A percentile compares a stretch with the other conserved stretches of the same genome.
Evolutionary conservation across 257 asterid genomes (phyloP).

Genomic region (Rhazya stricta): DNA sequence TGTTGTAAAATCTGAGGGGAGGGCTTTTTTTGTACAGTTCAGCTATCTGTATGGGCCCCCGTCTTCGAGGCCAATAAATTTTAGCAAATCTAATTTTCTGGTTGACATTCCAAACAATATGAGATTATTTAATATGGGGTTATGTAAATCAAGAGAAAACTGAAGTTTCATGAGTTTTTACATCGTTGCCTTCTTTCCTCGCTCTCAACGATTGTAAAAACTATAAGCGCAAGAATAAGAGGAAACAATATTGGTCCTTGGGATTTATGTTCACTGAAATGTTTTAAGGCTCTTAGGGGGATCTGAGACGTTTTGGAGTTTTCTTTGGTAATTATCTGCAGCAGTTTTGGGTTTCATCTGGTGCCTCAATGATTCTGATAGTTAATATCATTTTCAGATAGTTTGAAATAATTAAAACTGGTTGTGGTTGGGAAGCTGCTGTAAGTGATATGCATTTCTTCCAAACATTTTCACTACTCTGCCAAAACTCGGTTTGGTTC

Average conservation of each 20-base stretch:
- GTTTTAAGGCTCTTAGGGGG: background rate
- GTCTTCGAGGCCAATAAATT: background rate
- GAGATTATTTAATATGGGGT: background rate
- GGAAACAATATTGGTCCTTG: background rate
- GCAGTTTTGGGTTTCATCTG: background rate
- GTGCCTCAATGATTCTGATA: background rate
- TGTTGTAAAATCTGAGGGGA: constrained; percentile 12
- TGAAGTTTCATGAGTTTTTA: background rate
- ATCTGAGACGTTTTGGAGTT: background rate
- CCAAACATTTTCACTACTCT: too few relatives aligned
- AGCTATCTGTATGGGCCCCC: constrained; percentile 13
- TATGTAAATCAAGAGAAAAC: background rate
- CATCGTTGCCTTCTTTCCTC: background rate
- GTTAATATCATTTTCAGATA: background rate
- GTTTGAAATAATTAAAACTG: too few relatives aligned
- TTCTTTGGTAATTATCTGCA: background rate
- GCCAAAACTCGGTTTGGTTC: too few relatives aligned
- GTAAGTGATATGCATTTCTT: too few relatives aligned
- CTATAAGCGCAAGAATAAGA: background rate
- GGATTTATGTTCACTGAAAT: background rate
- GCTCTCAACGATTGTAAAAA: constrained; percentile 1
- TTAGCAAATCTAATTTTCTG: background rate
- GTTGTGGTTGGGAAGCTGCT: too few relatives aligned
- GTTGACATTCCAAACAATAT: background rate
- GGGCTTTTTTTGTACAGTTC: constrained; percentile 13